Percentiles rank a stretch among this genome's conserved stretches.
phyloP scores from a whole-genome alignment of 345 rosid species.

The Populus nigra region DNA sequence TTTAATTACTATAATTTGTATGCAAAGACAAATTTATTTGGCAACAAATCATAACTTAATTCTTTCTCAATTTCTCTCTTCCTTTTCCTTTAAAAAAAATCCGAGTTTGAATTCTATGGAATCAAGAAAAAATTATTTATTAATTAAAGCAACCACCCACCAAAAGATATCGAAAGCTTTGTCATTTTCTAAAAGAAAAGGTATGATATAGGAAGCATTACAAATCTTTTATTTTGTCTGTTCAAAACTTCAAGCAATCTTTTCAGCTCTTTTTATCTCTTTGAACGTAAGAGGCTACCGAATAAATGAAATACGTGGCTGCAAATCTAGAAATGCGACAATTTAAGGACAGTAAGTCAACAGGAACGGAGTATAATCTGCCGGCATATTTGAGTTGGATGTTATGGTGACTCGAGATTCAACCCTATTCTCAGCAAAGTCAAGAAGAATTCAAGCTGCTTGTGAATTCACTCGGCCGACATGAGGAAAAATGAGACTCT shows the following conservation, averaged over 20 bases:
- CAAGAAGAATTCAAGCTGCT: background rate
- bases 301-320: background rate
- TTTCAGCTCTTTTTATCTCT: too few relatives aligned
- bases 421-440: background rate
- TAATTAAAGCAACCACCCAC: too few relatives aligned
- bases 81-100: too few relatives aligned
- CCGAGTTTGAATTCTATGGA: too few relatives aligned
- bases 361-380: background rate
- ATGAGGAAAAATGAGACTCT: background rate
- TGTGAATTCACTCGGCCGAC: background rate
- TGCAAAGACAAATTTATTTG: too few relatives aligned
- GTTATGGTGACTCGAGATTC: background rate
- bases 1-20: too few relatives aligned
- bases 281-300: background rate
- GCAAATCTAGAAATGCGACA: background rate
- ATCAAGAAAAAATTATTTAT: too few relatives aligned
- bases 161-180: too few relatives aligned
- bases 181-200: too few relatives aligned
- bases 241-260: background rate
- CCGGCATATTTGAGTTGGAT: background rate
- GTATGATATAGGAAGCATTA: background rate
- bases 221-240: background rate
- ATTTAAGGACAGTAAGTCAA: background rate
- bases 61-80: too few relatives aligned
- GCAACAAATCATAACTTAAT: too few relatives aligned